Conservation (phyloP, 2,329 filamentous ascomycete genomes). For the Claviceps digitariae region DNA sequence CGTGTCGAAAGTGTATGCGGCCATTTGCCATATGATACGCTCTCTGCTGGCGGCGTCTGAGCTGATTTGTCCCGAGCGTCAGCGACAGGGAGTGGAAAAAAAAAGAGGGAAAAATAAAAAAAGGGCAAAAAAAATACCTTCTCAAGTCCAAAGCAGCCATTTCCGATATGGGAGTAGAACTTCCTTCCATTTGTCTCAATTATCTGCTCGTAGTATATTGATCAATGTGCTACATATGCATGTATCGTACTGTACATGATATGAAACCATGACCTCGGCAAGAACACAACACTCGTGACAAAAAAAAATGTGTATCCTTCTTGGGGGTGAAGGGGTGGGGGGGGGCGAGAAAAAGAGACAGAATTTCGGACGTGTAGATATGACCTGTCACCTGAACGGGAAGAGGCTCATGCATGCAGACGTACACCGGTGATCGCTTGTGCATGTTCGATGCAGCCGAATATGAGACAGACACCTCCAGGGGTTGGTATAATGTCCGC, state of each 20-base stretch:
- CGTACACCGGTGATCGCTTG: constrained; percentile 13
- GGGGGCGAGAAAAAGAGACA: not conserved
- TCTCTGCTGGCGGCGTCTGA: not conserved
- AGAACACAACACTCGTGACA: not conserved
- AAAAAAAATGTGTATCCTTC: not conserved
- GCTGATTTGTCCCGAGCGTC: not conserved
- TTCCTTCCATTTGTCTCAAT: not conserved
- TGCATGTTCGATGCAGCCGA: constrained; percentile 8
- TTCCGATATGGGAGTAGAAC: not conserved
- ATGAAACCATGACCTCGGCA: not conserved
- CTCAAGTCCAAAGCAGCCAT: not conserved
- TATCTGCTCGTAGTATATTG: not conserved
- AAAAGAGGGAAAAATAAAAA: no score
- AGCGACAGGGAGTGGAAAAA: not conserved
- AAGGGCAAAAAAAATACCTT: not conserved
- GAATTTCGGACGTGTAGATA: not conserved
- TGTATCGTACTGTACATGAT: not conserved
- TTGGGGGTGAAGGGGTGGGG: not conserved
- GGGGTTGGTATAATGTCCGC: not conserved
- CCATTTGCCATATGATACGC: not conserved
- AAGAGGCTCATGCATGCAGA: constrained; percentile 8
- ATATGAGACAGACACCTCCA: not conserved
- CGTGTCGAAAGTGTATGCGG: not conserved
- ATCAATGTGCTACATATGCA: not conserved
- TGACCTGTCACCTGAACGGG: constrained; percentile 5